phyloP scores from a whole-genome alignment of 2,329 filamentous ascomycete species.

The Cryoendolithus antarcticus region DNA sequence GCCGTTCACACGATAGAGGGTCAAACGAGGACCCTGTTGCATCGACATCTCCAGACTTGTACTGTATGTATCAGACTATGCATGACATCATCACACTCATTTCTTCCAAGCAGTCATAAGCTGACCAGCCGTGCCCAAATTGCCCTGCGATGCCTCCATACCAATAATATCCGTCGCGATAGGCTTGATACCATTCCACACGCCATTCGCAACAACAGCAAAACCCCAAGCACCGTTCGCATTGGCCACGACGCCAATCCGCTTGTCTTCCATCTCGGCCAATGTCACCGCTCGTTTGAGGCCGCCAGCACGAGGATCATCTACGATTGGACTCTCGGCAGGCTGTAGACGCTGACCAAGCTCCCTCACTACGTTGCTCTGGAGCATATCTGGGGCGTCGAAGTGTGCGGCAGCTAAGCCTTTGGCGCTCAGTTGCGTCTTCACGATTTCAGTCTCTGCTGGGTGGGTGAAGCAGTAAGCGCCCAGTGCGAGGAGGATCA shows the following conservation, averaged over 20 bases:
- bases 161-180: background rate
- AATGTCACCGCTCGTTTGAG: constrained; percentile 1
- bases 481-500: constrained; percentile 4
- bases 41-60: no score
- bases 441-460: constrained; percentile 5
- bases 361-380: no score
- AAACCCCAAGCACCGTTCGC: constrained; percentile 5
- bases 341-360: no score
- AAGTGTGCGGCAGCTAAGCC: constrained; percentile 2
- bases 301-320: background rate
- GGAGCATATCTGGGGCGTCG: background rate
- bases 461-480: constrained; percentile 6
- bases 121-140: no score
- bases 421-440: constrained; percentile 1
- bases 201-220: constrained; percentile 4
- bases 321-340: background rate
- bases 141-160: no score
- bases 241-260: constrained; percentile 4
- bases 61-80: no score
- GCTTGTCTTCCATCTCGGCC: constrained; percentile 1
- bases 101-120: no score
- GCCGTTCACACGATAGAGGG: no score
- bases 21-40: no score
- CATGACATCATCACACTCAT: no score
- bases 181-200: constrained; percentile 4